Conservation (phyloP, 2,329 filamentous ascomycete species). For the Sporothrix pseudoabietina region DNA sequence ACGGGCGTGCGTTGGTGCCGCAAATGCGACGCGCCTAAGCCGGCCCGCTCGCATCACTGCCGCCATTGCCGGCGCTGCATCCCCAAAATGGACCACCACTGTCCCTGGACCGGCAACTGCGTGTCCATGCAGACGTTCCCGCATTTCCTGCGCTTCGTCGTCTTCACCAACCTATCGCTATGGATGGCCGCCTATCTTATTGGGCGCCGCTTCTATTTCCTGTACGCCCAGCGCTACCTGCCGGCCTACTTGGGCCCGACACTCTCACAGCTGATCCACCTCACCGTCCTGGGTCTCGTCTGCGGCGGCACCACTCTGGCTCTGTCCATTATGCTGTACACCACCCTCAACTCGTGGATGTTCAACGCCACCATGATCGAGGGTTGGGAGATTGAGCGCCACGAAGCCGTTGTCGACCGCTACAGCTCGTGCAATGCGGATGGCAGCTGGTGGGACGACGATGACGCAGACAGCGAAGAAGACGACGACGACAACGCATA, state of each 20-base stretch:
- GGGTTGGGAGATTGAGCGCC: constrained; percentile 70
- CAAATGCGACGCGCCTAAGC: constrained; percentile 74
- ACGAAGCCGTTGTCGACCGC: constrained; percentile 58
- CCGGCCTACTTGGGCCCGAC: constrained; percentile 75
- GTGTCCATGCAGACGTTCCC: constrained; percentile 80
- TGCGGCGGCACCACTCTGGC: constrained; percentile 63
- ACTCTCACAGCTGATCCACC: constrained; percentile 57
- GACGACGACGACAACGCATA: constrained; percentile 33
- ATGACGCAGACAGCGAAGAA: constrained; percentile 40
- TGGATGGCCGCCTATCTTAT: constrained; percentile 64
- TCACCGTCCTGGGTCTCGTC: constrained; percentile 62
- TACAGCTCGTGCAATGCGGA: constrained; percentile 44
- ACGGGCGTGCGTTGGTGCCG: constrained; percentile 63
- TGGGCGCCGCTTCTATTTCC: constrained; percentile 56
- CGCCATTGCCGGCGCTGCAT: constrained; percentile 73
- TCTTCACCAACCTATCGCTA: constrained; percentile 67
- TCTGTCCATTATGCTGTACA: constrained; percentile 65
- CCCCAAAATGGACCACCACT: constrained; percentile 84
- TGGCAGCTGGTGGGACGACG: constrained; percentile 47
- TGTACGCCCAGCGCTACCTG: constrained; percentile 68
- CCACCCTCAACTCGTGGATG: constrained; percentile 61
- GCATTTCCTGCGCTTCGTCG: constrained; percentile 77
- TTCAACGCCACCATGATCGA: constrained; percentile 82
- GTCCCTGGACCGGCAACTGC: constrained; percentile 82
- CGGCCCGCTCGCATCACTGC: constrained; percentile 79